phyloP scores from a whole-genome alignment of 805 yeast species.

The Kazachstania kunashirensis region DNA sequence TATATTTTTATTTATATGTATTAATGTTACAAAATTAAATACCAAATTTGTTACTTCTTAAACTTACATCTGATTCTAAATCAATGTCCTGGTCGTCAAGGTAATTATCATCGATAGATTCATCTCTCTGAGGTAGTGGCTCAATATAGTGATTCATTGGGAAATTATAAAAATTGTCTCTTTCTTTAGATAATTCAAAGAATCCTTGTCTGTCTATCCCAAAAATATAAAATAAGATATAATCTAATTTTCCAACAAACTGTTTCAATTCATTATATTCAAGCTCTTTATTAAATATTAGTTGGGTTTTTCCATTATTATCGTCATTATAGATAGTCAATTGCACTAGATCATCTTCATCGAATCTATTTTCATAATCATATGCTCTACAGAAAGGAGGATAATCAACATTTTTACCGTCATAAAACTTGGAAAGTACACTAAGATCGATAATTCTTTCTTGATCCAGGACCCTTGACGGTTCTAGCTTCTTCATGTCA shows the following conservation, averaged over 20 bases:
- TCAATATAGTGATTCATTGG: conserved; percentile 12
- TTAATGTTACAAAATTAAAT: not conserved
- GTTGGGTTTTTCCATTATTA: conserved; percentile 7
- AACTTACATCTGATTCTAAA: not conserved
- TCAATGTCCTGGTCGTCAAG: not conserved
- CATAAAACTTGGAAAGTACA: conserved; percentile 2
- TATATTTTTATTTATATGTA: not conserved
- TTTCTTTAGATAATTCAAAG: conserved; percentile 17
- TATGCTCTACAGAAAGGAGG: conserved; percentile 14
- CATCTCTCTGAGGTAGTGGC: conserved; percentile 7
- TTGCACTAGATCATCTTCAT: conserved; percentile 14
- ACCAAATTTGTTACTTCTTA: not conserved
- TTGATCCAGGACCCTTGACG: no score
- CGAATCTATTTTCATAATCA: conserved; percentile 18
- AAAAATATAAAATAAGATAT: conserved; percentile 16
- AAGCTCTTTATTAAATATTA: conserved; percentile 17
- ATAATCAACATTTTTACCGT: conserved; percentile 9
- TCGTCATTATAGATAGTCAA: conserved; percentile 14
- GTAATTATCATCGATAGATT: not conserved
- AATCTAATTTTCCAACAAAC: conserved; percentile 10
- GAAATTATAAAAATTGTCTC: conserved; percentile 13
- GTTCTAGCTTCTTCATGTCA: no score
- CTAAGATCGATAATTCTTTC: conserved; percentile 3
- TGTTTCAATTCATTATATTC: conserved; percentile 17
- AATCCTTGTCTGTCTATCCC: conserved; percentile 21